Conservation (phyloP, 192 early-diverging fungal genomes). For the Coemansia sp. region DNA sequence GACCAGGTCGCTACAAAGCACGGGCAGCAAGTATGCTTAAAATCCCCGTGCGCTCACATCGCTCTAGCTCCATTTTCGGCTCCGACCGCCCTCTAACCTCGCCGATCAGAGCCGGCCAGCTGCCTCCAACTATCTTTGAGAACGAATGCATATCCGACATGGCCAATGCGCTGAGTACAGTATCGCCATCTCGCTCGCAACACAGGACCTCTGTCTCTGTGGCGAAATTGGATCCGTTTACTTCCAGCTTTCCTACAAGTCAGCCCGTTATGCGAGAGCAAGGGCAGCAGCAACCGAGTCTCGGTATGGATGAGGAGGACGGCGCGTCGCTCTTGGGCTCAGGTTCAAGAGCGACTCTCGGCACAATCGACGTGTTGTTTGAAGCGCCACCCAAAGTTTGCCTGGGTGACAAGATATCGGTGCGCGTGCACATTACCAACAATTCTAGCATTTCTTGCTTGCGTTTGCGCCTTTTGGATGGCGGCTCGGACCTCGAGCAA, state of each 20-base stretch:
- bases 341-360: background rate
- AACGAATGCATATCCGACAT: constrained; percentile 24
- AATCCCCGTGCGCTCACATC: background rate
- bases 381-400: constrained; percentile 26
- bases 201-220: background rate
- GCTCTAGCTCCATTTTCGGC: background rate
- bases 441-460: constrained; percentile 20
- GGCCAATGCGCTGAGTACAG: constrained; percentile 11
- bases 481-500: background rate
- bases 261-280: too few species aligned
- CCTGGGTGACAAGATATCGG: constrained; percentile 26
- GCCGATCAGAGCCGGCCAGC: constrained; percentile 1
- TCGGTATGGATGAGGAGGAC: too few species aligned
- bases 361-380: constrained; percentile 27
- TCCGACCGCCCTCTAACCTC: constrained; percentile 5
- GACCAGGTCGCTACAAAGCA: background rate
- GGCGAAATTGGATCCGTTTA: background rate
- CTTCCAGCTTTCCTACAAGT: too few species aligned
- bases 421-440: constrained; percentile 32
- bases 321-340: background rate
- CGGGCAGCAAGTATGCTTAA: background rate
- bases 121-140: background rate
- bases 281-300: background rate
- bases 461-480: constrained; percentile 24
- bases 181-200: background rate